Conservation (phyloP, 179 eudicot species). For the Beta macrorhiza region DNA sequence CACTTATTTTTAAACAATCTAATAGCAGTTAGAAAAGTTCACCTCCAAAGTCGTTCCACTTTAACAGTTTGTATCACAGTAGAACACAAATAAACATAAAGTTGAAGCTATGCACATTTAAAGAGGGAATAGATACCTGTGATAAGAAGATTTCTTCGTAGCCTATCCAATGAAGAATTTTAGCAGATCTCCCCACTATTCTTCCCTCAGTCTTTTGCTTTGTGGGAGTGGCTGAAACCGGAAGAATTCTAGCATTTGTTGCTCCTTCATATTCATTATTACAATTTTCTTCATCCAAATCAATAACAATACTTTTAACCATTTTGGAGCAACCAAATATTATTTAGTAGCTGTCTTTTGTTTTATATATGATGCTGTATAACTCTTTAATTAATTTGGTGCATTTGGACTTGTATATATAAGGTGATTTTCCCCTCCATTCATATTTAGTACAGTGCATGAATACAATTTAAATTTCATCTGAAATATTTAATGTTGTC, state of each 20-base stretch:
- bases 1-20: too few species aligned
- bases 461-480: too few species aligned
- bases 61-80: too few species aligned
- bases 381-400: neutral
- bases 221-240: slow-evolving; percentile 31
- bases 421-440: neutral
- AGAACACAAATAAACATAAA: too few species aligned
- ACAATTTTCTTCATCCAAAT: slow-evolving; percentile 10
- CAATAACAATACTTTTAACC: slow-evolving; percentile 24
- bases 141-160: slow-evolving; percentile 24
- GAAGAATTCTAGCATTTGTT: slow-evolving; percentile 25
- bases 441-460: too few species aligned
- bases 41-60: too few species aligned
- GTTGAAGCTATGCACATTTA: neutral
- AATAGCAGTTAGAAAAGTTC: too few species aligned
- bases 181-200: neutral
- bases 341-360: neutral
- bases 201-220: neutral
- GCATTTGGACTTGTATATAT: slow-evolving; percentile 12
- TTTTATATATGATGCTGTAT: neutral
- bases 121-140: neutral
- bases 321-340: neutral
- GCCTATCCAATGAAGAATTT: slow-evolving; percentile 25
- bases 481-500: too few species aligned
- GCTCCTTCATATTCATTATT: slow-evolving; percentile 13